A percentile compares a stretch with the other conserved stretches of the same genome.
phyloP scores from a whole-genome alignment of 2,329 filamentous ascomycete genomes.

The Triangularia setosa region DNA sequence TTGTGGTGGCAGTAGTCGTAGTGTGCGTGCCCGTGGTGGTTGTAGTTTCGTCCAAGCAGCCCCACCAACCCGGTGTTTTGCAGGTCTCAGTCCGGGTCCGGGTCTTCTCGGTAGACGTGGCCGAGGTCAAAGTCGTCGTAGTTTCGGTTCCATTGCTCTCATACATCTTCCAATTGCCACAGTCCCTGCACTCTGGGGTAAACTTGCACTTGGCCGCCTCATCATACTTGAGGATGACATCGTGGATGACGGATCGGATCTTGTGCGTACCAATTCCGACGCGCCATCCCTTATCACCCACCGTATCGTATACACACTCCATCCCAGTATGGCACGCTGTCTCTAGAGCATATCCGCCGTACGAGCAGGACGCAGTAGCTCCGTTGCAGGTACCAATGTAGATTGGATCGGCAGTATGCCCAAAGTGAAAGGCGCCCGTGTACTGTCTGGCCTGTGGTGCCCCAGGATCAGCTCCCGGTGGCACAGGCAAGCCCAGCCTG shows the following conservation, averaged over 20 bases:
- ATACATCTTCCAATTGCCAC: slow-evolving; percentile 90
- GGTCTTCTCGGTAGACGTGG: slow-evolving; percentile 53
- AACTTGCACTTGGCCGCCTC: slow-evolving; percentile 70
- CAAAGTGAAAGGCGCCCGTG: slow-evolving; percentile 85
- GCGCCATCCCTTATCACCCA: slow-evolving; percentile 86
- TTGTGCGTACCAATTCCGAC: slow-evolving; percentile 88
- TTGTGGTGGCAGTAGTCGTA: slow-evolving; percentile 35
- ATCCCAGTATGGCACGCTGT: slow-evolving; percentile 85
- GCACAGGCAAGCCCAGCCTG: slow-evolving; percentile 78
- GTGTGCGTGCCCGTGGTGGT: slow-evolving; percentile 37
- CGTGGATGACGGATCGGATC: slow-evolving; percentile 81
- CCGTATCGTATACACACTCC: slow-evolving; percentile 89
- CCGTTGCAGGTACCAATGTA: slow-evolving; percentile 93
- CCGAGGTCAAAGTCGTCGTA: slow-evolving; percentile 60
- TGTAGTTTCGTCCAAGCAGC: slow-evolving; percentile 66
- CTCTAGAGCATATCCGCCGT: slow-evolving; percentile 91
- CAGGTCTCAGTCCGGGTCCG: slow-evolving; percentile 78
- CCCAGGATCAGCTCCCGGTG: slow-evolving; percentile 70
- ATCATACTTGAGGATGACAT: slow-evolving; percentile 82
- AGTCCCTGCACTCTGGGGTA: slow-evolving; percentile 82
- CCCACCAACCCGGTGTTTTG: slow-evolving; percentile 94
- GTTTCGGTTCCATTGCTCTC: slow-evolving; percentile 83
- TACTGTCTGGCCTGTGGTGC: slow-evolving; percentile 66
- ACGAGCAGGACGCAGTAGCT: slow-evolving; percentile 81
- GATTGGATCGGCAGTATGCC: slow-evolving; percentile 91